Base-by-base conservation (phyloP, 306 rosid species). In the Sicyos edulis region DNA sequence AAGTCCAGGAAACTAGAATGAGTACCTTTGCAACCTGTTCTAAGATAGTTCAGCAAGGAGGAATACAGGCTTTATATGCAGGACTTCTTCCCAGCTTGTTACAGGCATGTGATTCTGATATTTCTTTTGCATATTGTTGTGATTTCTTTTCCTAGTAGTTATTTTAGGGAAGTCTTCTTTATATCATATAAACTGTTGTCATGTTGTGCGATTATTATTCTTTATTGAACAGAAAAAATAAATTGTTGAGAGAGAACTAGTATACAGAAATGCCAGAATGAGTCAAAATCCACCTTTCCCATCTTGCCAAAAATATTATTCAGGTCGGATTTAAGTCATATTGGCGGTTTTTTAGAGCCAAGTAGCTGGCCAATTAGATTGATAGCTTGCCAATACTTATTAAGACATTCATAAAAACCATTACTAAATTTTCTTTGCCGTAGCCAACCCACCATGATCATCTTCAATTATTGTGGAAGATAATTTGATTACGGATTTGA, bases 21-120 rank as follows among this genome's bases (percentile, higher is more conserved):
- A 88, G 95, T 81, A 75, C 99, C 66, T 45, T 95, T 22, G 96
- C 87, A 57, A 95, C 99, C 65, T 78, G 85, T 80, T 75, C 68
- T 63, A 86, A 85, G 80, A 83, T 95, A 70, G 89, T 95, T 67
- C 96, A 95, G 80, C 84, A 72, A 7, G 97, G 99, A 76, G 96
- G 97, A 52, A 66, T 93, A 77, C 85, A 85, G 60, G 99, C 97
- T 76, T 96, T 91, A 62, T 93, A 88, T 86, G 86, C 91, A 54
- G 99, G 99, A 82, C 96, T 91, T 66, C 21, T 93, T 83, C 99
- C 99, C 77, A 93, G 97, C 85, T 87, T 93, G 85, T 79, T 93
- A 61, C 99, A 93, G 99, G 97, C 78, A 87, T 51, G 82, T 76
- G 59, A 45, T 71, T 66, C 51, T 22, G 24, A 53, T 49, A 6